Base-by-base conservation (phyloP, 1,139 yeast species). In the Hemisphaericaspora lyxosophila region DNA sequence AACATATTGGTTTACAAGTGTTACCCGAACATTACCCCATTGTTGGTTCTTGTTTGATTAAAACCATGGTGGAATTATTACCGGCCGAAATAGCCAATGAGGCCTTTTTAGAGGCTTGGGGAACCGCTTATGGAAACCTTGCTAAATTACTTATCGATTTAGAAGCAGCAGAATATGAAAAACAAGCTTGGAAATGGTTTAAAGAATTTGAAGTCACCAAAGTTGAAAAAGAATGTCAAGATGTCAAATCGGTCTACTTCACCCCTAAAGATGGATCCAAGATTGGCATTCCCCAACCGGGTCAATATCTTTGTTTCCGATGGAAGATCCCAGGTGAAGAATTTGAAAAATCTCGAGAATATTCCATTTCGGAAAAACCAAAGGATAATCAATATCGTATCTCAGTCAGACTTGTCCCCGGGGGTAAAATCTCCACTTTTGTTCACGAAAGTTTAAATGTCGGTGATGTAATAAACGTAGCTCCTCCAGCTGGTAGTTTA, bases 1-100 rank as follows among this genome's bases (percentile, higher is more conserved):
- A 82, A 57, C 89, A 83, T 48, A 81, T 79, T 44, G 85, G 86
- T 34, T 62, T 82, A 42, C 78, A 75, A 51, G 71, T 83, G 31
- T 57, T 60, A 41, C 78, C 88, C 3, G 83, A 77, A 40, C 86
- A 81, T 42, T 83, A 83, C 49, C 78, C 81, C 13, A 68, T 79
- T 45, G 88, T 83, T 27, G 89, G 88, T 24, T 55, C 60, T 31
- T 70, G 73, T 48, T 61, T 83, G 25, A 56, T 82, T 32, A 64
- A 62, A 20, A 78, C 87, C 15, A 73, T 83, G 62, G 56, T 61
- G 35, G 72, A 73, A 41, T 70, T 79, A 33, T 62, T 82, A 30
- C 88, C 88, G 8, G 64, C 64, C 24, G 74, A 69, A 24, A 67
- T 69, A 19, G 86, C 85, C 16, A 78, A 79, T 16, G 69, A 67